Conservation (phyloP, 192 early-diverging fungal species). For the Gigaspora rosea region DNA sequence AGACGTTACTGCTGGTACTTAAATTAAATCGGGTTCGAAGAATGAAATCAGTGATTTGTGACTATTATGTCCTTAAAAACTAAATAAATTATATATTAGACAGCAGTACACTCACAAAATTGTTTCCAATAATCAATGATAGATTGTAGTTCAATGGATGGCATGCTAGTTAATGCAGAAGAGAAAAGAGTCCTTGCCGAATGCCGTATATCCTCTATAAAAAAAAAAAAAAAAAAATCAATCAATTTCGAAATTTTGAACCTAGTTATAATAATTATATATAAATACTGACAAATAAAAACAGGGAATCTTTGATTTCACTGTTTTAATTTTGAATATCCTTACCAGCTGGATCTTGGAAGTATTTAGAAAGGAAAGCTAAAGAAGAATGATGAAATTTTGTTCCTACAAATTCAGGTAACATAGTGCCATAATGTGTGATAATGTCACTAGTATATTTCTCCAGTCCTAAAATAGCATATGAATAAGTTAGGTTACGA, state of each 20-base stretch:
- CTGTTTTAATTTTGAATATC: neutral
- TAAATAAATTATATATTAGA: neutral
- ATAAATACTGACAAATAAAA: too few species aligned
- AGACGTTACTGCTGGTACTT: constrained; percentile 52
- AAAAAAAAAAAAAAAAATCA: constrained; percentile 17
- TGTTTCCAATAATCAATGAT: constrained; percentile 70
- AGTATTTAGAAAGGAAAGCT: constrained; percentile 75
- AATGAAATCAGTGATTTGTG: constrained; percentile 23
- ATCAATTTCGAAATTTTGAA: neutral
- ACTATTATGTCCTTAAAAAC: neutral
- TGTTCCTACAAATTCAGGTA: constrained; percentile 52
- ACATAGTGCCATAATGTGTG: constrained; percentile 50
- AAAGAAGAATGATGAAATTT: constrained; percentile 64
- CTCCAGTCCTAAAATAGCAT: constrained; percentile 43
- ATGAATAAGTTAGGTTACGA: neutral
- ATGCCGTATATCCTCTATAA: constrained; percentile 65
- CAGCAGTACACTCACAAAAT: constrained; percentile 52
- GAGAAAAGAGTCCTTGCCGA: constrained; percentile 63
- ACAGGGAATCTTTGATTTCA: neutral
- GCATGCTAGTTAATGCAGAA: constrained; percentile 52
- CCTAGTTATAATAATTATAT: too few species aligned
- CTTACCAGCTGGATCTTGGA: constrained; percentile 79
- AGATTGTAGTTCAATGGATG: constrained; percentile 47
- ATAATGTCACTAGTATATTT: constrained; percentile 46
- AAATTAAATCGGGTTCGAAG: neutral